A percentile compares a stretch with the other conserved stretches of the same genome.
phyloP scores from a whole-genome alignment of 768 basidiomycete genomes.

The Rhizopogon vesiculosus region DNA sequence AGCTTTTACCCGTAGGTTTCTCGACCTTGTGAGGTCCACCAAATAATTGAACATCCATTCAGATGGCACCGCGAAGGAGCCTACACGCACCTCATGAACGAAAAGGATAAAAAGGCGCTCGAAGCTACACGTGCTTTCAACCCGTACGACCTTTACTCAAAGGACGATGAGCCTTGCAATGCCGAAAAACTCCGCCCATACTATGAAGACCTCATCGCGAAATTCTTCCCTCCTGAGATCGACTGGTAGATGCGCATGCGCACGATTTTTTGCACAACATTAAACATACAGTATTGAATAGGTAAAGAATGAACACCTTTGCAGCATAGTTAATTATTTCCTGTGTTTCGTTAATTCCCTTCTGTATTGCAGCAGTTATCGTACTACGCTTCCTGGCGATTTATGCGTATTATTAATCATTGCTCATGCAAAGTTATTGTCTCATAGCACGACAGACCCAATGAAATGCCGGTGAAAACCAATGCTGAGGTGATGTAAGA shows the following conservation, averaged over 20 bases:
- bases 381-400: background rate
- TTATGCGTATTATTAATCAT: background rate
- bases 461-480: too few species aligned
- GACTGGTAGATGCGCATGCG: slow-evolving; percentile 61
- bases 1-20: slow-evolving; percentile 78
- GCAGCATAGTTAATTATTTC: slow-evolving; percentile 6
- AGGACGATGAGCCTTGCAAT: slow-evolving; percentile 67
- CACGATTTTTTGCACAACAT: slow-evolving; percentile 2
- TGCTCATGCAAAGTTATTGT: background rate
- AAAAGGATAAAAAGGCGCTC: slow-evolving; percentile 59
- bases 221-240: slow-evolving; percentile 78
- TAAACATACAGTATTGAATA: background rate
- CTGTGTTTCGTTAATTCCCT: background rate
- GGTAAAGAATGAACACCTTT: background rate
- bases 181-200: slow-evolving; percentile 70
- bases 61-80: slow-evolving; percentile 89
- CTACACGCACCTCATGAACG: slow-evolving; percentile 74
- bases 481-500: background rate
- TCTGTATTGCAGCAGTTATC: background rate
- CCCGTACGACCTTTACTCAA: slow-evolving; percentile 93
- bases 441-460: background rate
- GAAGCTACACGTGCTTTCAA: slow-evolving; percentile 84
- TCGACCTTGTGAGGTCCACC: background rate
- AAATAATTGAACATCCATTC: slow-evolving; percentile 2
- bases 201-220: slow-evolving; percentile 76